Evolutionary conservation across 441 rosid species (phyloP), one percentile per base, ranked within the genome.

Genomic region (Aquilaria agallochum): DNA sequence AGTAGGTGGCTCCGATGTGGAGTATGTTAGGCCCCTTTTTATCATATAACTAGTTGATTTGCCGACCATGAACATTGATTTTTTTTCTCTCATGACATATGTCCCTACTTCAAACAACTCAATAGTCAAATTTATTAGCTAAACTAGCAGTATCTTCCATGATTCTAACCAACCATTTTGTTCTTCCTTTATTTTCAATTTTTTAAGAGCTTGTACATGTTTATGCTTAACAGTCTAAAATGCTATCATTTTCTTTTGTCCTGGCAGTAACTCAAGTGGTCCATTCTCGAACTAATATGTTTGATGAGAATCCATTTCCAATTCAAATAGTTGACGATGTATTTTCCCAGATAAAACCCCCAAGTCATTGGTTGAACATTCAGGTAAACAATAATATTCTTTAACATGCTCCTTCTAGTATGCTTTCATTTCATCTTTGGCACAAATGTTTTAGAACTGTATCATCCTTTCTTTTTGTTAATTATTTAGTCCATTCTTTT

Each of bases 351-450:
- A 3, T 83, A 14, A 72, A 68, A 57, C 90, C 84, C n/a, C 61
- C 50, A 0, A 73, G 78, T 33, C 64, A 80, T 50, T 91, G 96
- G 97, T 75, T 88, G 80, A 88, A 87, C 68, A 69, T 86, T 77
- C 92, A 91, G 90, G 97, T 89, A 73, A 75, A 49, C 57, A 27
- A 5, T 62, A 33, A 53, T 44, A 31, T 49, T 31, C 73, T 27
- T 50, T 14, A 12, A 31, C 30, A 14, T 27, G 48, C 20, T 11
- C 36, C 30, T 20, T 50, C 56, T 30, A 14, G 49, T 59, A 11
- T 53, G 30, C 15, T 6, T 13, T 36, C 53, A 47, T 15, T 31
- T 59, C 13, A 31, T 59, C 44, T 40, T 40, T 10, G 7, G 45
- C 9, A 40, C 0, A 5, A 1, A 1, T 40, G 45, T 40, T 40